phyloP scores from a whole-genome alignment of 352 stramenopile genomes.

The Pythium plurisporium region DNA sequence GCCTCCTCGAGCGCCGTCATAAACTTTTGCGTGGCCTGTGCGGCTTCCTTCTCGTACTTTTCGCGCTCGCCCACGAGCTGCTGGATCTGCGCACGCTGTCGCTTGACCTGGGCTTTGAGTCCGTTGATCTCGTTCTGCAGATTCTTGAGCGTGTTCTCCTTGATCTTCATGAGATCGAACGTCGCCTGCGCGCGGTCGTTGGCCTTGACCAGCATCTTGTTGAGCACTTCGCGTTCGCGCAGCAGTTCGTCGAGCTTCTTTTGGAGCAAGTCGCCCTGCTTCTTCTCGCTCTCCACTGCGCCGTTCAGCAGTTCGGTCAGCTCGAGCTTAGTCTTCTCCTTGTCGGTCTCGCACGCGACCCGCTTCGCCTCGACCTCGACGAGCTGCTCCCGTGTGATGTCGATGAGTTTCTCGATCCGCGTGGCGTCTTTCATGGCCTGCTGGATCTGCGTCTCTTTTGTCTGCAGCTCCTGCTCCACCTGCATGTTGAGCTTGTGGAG shows the following conservation, averaged over 20 bases:
- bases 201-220: constrained; percentile 87
- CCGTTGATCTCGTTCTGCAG: constrained; percentile 87
- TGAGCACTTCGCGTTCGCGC: constrained; percentile 74
- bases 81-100: constrained; percentile 75
- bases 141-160: constrained; percentile 89
- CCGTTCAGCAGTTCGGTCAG: constrained; percentile 66
- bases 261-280: constrained; percentile 61
- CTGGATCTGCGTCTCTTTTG: constrained; percentile 49
- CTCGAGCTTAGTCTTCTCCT: constrained; percentile 57
- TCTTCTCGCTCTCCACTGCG: constrained; percentile 54
- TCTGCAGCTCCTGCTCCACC: constrained; percentile 49
- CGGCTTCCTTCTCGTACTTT: constrained; percentile 85
- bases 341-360: constrained; percentile 52
- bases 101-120: constrained; percentile 77
- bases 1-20: constrained; percentile 78
- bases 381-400: constrained; percentile 71
- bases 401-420: constrained; percentile 74
- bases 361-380: constrained; percentile 58
- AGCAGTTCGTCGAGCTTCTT: constrained; percentile 82
- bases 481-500: constrained; percentile 72
- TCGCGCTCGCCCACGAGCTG: constrained; percentile 82
- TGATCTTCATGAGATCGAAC: constrained; percentile 90
- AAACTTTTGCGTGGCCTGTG: constrained; percentile 73
- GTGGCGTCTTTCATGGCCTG: constrained; percentile 47
- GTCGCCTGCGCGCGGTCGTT: constrained; percentile 73